phyloP scores from a whole-genome alignment of 495 filamentous ascomycete species.

The Sporormia fimetaria region DNA sequence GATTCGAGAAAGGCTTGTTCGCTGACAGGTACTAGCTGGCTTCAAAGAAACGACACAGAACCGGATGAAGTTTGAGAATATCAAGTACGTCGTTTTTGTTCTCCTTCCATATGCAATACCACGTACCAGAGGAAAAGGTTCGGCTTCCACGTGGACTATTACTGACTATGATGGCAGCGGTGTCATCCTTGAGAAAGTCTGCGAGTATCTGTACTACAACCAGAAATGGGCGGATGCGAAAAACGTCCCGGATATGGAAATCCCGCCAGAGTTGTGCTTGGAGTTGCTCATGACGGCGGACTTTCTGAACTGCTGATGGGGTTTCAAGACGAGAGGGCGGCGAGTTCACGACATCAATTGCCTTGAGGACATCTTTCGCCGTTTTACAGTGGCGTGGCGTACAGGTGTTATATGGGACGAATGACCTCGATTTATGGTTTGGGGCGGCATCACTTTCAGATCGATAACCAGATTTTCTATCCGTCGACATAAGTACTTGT shows the following conservation, averaged over 20 bases:
- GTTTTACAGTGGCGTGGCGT: too few species aligned
- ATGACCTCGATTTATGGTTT: too few species aligned
- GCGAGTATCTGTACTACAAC: constrained; percentile 43
- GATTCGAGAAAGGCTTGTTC: not conserved
- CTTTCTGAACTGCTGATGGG: too few species aligned
- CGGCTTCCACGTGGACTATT: not conserved
- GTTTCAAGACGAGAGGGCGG: too few species aligned
- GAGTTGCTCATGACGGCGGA: constrained; percentile 76
- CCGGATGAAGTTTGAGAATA: constrained; percentile 55
- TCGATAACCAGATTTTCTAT: too few species aligned
- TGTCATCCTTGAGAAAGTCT: constrained; percentile 47
- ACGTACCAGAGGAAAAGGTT: not conserved
- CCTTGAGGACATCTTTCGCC: too few species aligned
- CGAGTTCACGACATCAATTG: too few species aligned
- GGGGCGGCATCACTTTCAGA: too few species aligned
- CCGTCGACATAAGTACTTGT: too few species aligned
- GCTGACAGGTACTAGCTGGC: too few species aligned
- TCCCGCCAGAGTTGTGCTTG: constrained; percentile 62
- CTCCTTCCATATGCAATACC: constrained; percentile 11
- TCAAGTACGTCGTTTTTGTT: constrained; percentile 46
- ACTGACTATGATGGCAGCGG: constrained; percentile 41
- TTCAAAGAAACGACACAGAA: constrained; percentile 60
- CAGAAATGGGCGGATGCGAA: constrained; percentile 64
- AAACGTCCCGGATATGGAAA: constrained; percentile 85
- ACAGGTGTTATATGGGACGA: too few species aligned